phyloP scores from a whole-genome alignment of 2,329 filamentous ascomycete species.

The Onygena corvina region DNA sequence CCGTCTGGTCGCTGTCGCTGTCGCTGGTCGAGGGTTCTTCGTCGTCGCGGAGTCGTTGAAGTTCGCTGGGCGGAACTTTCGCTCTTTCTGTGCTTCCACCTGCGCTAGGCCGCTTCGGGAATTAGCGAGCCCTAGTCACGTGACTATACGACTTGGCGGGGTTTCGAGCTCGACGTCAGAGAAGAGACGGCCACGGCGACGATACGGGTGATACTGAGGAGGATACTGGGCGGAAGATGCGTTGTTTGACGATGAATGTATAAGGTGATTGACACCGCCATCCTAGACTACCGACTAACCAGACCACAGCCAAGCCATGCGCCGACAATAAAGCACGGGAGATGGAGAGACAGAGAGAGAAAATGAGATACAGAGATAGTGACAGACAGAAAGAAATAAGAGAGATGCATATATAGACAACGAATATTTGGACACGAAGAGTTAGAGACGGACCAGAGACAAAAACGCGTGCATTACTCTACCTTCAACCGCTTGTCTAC shows the following conservation, averaged over 20 bases:
- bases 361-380: not conserved
- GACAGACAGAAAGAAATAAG: not conserved
- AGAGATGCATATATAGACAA: too few species aligned
- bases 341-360: not conserved
- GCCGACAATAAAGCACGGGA: not conserved
- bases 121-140: slow-evolving; percentile 15
- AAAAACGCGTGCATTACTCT: slow-evolving; percentile 8
- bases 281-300: slow-evolving; percentile 2
- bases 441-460: not conserved
- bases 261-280: not conserved
- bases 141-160: too few species aligned
- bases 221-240: not conserved
- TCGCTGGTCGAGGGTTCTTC: slow-evolving; percentile 7
- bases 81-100: not conserved
- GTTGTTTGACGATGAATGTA: not conserved
- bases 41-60: slow-evolving; percentile 9
- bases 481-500: slow-evolving; percentile 19
- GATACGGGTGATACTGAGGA: not conserved
- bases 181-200: too few species aligned
- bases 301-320: slow-evolving; percentile 1
- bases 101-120: slow-evolving; percentile 10
- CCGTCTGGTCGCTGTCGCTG: not conserved
- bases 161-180: too few species aligned
- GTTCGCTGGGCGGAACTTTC: too few species aligned
- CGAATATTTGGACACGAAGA: too few species aligned